Evolutionary conservation across 345 rosid species (phyloP), one percentile per base, ranked within the genome.

Genomic region (Raphanus raphanistrum): DNA sequence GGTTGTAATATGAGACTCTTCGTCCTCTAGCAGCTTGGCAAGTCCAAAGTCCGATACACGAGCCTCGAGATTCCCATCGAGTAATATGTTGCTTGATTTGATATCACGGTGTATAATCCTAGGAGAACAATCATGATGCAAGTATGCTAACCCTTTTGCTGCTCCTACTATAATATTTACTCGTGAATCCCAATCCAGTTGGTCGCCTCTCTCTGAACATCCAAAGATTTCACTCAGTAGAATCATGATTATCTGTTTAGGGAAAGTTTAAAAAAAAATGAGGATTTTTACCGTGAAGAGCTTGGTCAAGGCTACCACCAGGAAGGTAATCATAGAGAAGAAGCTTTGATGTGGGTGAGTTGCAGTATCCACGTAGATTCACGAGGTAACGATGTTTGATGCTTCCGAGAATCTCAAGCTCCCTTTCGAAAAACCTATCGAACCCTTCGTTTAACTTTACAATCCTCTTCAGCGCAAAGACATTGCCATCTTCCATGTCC

Each of bases 121-220:
- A n/a, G 99, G 99, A 71, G 97, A 93, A 83, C 99, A 93, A 84
- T 95, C 99, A 38, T 95, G 99, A 83, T 93, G 98, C 85, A 95
- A 82, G 76, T 95, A 93, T 63, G 99, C 91, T 79, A 95, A 81
- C 73, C 99, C 99, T 86, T 91, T 95, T 9, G 99, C 96, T 31
- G 99, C 99, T 82, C 99, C 99, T 77, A 91, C 76, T 50, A 95
- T 91, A 65, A 95, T 86, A 80, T 91, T 95, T 76, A 93, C 84
- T 13, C 98, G 93, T 21, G 96, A 87, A 82, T 95, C 96, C 99
- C 99, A 95, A 74, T 91, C 97, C 73, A 95, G 74, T 67, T 84
- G 99, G 78, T 93, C 99, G 28, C 93, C 83, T 80, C 90, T 84
- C 81, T 95, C 99, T 92, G 88, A 35, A 80, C 26, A 80, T 77